These are phyloP conservation scores for Erodium trifolium DNA, from an alignment of 441 rosid genomes.

Conservation along the genomic window DNA sequence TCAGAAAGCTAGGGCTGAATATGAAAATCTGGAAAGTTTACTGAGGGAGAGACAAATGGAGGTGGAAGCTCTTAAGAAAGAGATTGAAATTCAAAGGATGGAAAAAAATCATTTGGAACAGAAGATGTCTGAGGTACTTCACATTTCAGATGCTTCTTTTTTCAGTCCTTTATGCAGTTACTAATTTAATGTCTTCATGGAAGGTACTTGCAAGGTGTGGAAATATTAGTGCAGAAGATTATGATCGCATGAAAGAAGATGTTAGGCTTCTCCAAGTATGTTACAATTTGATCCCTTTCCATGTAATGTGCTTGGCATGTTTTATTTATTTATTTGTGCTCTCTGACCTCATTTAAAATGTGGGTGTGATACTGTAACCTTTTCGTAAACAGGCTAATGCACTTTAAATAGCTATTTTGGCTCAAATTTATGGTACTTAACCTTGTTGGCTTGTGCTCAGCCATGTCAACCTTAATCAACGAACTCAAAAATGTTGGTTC, in stretches of 20 bases:
- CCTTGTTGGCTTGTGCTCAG: neutral
- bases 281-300: neutral
- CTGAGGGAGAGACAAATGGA: constrained; percentile 61
- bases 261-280: constrained; percentile 57
- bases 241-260: constrained; percentile 62
- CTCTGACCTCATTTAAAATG: neutral
- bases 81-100: constrained; percentile 52
- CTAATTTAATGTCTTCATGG: constrained; percentile 23
- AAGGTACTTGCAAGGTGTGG: constrained; percentile 63
- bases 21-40: constrained; percentile 42
- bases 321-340: neutral
- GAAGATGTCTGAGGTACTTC: constrained; percentile 67
- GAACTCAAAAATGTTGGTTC: neutral
- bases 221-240: constrained; percentile 71
- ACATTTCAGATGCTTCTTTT: constrained; percentile 15
- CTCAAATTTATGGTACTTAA: neutral
- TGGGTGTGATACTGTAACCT: neutral
- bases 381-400: neutral
- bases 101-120: constrained; percentile 58
- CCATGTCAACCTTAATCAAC: neutral
- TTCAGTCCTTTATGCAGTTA: constrained; percentile 14
- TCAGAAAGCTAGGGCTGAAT: constrained; percentile 48
- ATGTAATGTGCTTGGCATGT: neutral
- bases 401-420: neutral
- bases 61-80: constrained; percentile 61